These are phyloP conservation scores for Mucor racemosus DNA, from an alignment of 371 early-diverging fungal species.

Conservation along the genomic window DNA sequence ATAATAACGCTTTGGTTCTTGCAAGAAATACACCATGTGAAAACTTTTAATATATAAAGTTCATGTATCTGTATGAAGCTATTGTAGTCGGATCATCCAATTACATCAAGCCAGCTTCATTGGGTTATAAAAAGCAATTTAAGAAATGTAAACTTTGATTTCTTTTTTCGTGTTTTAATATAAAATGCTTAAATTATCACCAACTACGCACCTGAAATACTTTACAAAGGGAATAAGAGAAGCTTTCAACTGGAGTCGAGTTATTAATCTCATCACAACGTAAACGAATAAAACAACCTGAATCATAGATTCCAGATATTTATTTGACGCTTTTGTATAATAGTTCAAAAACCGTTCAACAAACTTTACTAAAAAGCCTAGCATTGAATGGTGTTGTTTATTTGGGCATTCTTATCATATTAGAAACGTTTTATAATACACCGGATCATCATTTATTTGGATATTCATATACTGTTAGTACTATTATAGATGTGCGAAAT, in stretches of 20 bases:
- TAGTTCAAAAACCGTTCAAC: slow-evolving; percentile 47
- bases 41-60: too few relatives aligned
- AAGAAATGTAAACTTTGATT: background rate
- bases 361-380: slow-evolving; percentile 39
- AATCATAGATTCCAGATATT: background rate
- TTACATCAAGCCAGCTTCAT: too few relatives aligned
- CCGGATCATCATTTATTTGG: slow-evolving; percentile 44
- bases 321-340: too few relatives aligned
- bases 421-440: slow-evolving; percentile 46
- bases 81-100: too few relatives aligned
- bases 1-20: too few relatives aligned
- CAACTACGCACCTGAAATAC: slow-evolving; percentile 22
- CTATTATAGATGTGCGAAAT: background rate
- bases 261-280: slow-evolving; percentile 35
- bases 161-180: background rate
- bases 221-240: slow-evolving; percentile 39
- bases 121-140: background rate
- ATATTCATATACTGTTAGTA: slow-evolving; percentile 45
- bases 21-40: too few relatives aligned
- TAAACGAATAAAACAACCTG: slow-evolving; percentile 12
- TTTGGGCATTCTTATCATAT: slow-evolving; percentile 40
- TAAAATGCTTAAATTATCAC: background rate
- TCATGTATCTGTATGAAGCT: too few relatives aligned
- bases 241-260: slow-evolving; percentile 44
- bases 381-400: slow-evolving; percentile 45